A percentile compares a stretch with the other conserved stretches of the same genome.
Evolutionary conservation across 306 rosid species (phyloP).

Genomic region (Datisca glomerata): DNA sequence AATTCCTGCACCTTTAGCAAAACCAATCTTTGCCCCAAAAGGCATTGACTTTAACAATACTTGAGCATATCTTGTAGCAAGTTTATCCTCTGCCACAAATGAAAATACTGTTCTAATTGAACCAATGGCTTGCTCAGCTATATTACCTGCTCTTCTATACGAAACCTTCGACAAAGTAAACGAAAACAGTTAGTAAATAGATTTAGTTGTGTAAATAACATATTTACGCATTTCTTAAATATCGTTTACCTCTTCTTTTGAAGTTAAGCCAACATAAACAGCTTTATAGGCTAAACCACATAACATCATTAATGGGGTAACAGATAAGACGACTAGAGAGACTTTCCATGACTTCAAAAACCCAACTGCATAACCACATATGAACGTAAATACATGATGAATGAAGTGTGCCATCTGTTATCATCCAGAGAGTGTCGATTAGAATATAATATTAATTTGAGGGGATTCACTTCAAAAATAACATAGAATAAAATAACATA

Average conservation of each 20-base stretch:
- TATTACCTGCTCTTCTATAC: constrained; percentile 64
- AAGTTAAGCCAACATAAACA: constrained; percentile 64
- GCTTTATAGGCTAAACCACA: constrained; percentile 82
- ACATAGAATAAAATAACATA: not conserved
- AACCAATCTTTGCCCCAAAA: constrained; percentile 60
- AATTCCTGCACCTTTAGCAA: constrained; percentile 79
- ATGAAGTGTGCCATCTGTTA: constrained; percentile 91
- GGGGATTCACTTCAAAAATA: not conserved
- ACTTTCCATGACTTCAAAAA: constrained; percentile 72
- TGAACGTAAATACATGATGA: constrained; percentile 63
- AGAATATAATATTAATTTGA: too few relatives aligned
- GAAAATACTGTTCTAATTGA: constrained; percentile 85
- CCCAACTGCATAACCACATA: constrained; percentile 74
- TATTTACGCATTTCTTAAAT: too few relatives aligned
- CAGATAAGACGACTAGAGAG: constrained; percentile 63
- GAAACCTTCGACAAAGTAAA: constrained; percentile 32
- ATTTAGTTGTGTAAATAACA: too few relatives aligned
- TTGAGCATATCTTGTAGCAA: constrained; percentile 41
- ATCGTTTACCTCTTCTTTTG: constrained; percentile 62
- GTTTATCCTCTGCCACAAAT: constrained; percentile 64
- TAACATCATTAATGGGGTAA: constrained; percentile 73
- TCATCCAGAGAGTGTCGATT: not conserved
- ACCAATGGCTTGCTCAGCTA: constrained; percentile 69
- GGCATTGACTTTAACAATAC: constrained; percentile 48
- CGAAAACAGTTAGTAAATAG: constrained; percentile 10